Percentiles rank a stretch among this genome's conserved stretches.
Conservation (phyloP, 1,139 yeast species). For the Suhomyces taliae region DNA sequence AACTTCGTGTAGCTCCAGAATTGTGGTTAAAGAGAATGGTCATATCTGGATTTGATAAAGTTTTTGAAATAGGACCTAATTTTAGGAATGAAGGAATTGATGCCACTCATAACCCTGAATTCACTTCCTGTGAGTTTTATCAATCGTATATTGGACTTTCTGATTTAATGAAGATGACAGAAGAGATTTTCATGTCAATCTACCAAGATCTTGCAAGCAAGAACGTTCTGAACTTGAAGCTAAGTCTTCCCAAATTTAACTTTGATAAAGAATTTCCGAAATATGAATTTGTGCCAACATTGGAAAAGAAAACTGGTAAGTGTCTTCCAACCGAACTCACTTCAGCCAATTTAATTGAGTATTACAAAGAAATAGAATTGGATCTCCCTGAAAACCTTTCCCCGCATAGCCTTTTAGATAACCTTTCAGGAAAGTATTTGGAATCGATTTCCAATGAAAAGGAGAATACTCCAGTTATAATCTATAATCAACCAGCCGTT, state of each 20-base stretch:
- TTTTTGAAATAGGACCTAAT: conserved; percentile 82
- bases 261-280: conserved; percentile 27
- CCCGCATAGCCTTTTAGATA: conserved; percentile 63
- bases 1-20: conserved; percentile 90
- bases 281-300: conserved; percentile 61
- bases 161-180: conserved; percentile 70
- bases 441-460: conserved; percentile 56
- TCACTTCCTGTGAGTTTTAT: conserved; percentile 96
- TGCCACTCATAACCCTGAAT: conserved; percentile 97
- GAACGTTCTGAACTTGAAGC: conserved; percentile 1
- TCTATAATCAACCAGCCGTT: conserved; percentile 79
- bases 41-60: conserved; percentile 79
- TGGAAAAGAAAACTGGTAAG: conserved; percentile 47
- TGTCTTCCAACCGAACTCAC: conserved; percentile 41
- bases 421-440: conserved; percentile 57
- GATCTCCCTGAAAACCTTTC: conserved; percentile 46
- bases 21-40: conserved; percentile 84
- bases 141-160: conserved; percentile 93
- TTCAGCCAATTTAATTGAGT: conserved; percentile 37
- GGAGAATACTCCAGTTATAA: conserved; percentile 58
- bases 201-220: conserved; percentile 19
- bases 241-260: conserved; percentile 18
- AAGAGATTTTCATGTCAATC: conserved; percentile 50
- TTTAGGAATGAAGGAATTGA: conserved; percentile 96
- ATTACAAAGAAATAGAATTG: conserved; percentile 31